phyloP scores from a whole-genome alignment of 2,329 filamentous ascomycete genomes.

The Amauroascus niger region DNA sequence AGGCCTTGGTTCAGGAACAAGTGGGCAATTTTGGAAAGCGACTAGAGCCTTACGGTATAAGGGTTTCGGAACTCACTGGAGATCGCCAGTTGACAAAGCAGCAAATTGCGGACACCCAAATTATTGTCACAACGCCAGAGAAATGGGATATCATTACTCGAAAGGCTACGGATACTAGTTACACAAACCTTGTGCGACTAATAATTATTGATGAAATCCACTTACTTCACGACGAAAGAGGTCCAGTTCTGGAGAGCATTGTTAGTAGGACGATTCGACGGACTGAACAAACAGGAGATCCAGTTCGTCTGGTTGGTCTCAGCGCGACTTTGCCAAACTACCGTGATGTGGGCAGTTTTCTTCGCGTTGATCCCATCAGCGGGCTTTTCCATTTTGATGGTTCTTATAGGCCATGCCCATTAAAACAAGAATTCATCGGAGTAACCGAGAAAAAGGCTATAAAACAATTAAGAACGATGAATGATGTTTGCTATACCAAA shows the following conservation, averaged over 20 bases:
- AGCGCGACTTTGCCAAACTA: slow-evolving; percentile 96
- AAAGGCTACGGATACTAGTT: slow-evolving; percentile 92
- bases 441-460: slow-evolving; percentile 97
- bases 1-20: slow-evolving; percentile 93
- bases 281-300: slow-evolving; percentile 87
- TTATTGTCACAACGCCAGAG: slow-evolving; percentile 96
- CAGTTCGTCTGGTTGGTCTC: slow-evolving; percentile 81
- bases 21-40: slow-evolving; percentile 94
- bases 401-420: slow-evolving; percentile 81
- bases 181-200: slow-evolving; percentile 91
- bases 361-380: slow-evolving; percentile 75
- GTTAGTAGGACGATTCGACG: slow-evolving; percentile 88
- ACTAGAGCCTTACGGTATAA: slow-evolving; percentile 81
- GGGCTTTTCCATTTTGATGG: slow-evolving; percentile 95
- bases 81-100: slow-evolving; percentile 97
- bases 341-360: slow-evolving; percentile 86
- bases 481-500: slow-evolving; percentile 96
- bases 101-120: slow-evolving; percentile 93
- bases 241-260: slow-evolving; percentile 92
- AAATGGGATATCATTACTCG: slow-evolving; percentile 99
- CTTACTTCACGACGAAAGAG: slow-evolving; percentile 91
- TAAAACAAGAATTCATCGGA: slow-evolving; percentile 94
- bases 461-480: slow-evolving; percentile 98
- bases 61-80: slow-evolving; percentile 89
- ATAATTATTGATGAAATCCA: slow-evolving; percentile 98